Base-by-base conservation (phyloP, 805 yeast species). In the Yamadazyma scolyti region DNA sequence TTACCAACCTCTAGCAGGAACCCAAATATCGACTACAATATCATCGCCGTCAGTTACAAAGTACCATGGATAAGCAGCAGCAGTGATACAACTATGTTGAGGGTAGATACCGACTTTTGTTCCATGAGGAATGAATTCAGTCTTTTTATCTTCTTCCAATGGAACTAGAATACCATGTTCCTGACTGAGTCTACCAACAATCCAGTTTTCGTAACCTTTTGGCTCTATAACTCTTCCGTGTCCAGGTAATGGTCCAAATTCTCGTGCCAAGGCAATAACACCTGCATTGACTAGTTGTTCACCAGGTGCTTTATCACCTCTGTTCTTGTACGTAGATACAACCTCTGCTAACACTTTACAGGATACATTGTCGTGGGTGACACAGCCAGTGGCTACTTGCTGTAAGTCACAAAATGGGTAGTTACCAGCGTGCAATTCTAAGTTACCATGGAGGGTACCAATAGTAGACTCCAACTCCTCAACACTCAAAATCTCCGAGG, bases 381-480 rank as follows among this genome's bases (percentile, higher is more conserved):
- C 65, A 41, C 82, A 74, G 0, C 75, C 75, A 0, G 93, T 84
- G 9, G 84, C 71, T n/a, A 77, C 66, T 50, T 84, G 93, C 50
- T 84, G 94, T 32, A 82, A 56, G 49, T 84, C 94, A 46, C 82
- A 76, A 47, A 78, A 71, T 3, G 80, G 71, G 47, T 79, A 83
- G 49, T 83, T 82, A 9, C 94, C 94, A n/a, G 90, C 89, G 50
- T 83, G 94, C 11, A 83, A 50, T 48, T 83, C 93, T 23, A 83
- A 55, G 1, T 50, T 46, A 4, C 78, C 79, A 12, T 43, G 38
- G 11, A 70, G 42, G 12, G 27, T 30, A 13, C 42, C 40, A 5
- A 42, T 22, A 5, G 37, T 34, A 13, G 65, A 36, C 4, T 47
- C 38, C 27, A 58, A 26, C 20, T 52, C 60, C 7, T 34, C 39